phyloP scores from a whole-genome alignment of 2,329 filamentous ascomycete genomes.

The Neobulgaria alba region DNA sequence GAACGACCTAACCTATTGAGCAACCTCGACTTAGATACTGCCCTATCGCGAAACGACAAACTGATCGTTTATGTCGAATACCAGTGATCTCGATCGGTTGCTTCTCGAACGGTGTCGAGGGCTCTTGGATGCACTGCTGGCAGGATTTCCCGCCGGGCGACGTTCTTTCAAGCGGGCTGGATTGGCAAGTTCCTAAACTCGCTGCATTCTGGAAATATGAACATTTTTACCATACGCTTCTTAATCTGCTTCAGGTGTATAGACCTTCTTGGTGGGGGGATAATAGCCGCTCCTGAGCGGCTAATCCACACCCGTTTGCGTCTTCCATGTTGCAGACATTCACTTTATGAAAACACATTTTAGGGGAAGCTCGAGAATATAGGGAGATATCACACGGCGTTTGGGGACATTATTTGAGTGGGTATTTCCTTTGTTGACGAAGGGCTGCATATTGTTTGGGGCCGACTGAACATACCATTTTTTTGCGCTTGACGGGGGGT shows the following conservation, averaged over 20 bases:
- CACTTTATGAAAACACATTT: conserved; percentile 10
- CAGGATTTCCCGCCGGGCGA: conserved; percentile 8
- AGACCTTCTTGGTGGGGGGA: conserved; percentile 17
- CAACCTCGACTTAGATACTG: conserved; percentile 72
- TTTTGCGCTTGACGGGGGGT: background rate
- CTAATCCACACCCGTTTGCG: conserved; percentile 21
- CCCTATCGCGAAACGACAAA: conserved; percentile 79
- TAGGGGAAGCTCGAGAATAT: conserved; percentile 14
- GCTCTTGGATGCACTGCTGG: conserved; percentile 5
- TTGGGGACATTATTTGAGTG: conserved; percentile 8
- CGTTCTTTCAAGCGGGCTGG: conserved; percentile 4
- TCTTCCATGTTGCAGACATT: conserved; percentile 11
- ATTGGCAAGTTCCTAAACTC: conserved; percentile 4
- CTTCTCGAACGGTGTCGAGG: background rate
- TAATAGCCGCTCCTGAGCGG: conserved; percentile 20
- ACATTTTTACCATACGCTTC: conserved; percentile 15
- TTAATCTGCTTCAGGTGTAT: conserved; percentile 27
- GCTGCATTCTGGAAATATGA: conserved; percentile 4
- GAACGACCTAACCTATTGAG: conserved; percentile 67
- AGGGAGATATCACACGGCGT: conserved; percentile 16
- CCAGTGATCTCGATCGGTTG: conserved; percentile 14
- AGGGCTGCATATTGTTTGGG: conserved; percentile 4
- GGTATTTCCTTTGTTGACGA: background rate
- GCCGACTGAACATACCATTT: conserved; percentile 5
- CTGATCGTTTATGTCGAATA: conserved; percentile 64